phyloP scores from a whole-genome alignment of 192 early-diverging fungal species.

The Backusella macrospora region DNA sequence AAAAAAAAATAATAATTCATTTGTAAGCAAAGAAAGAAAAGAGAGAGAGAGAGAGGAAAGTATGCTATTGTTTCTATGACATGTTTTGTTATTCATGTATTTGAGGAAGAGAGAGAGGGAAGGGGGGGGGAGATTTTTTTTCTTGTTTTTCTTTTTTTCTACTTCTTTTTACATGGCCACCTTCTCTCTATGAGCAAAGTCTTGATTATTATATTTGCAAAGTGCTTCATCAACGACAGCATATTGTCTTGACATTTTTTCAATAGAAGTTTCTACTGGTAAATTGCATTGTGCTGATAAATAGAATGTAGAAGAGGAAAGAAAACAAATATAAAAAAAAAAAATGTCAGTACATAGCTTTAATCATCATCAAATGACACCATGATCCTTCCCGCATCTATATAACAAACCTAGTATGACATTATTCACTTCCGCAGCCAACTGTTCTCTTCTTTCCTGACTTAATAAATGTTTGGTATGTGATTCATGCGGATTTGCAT shows the following conservation, averaged over 20 bases:
- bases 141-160: background rate
- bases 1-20: background rate
- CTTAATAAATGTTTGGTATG: conserved; percentile 6
- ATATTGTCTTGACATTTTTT: conserved; percentile 8
- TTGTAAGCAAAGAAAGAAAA: background rate
- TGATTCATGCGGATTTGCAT: conserved; percentile 13
- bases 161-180: conserved; percentile 8
- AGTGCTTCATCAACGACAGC: conserved; percentile 1
- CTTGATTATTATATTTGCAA: background rate
- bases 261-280: conserved; percentile 14
- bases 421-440: conserved; percentile 22
- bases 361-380: too few relatives aligned
- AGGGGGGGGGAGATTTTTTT: background rate
- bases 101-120: too few relatives aligned
- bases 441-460: conserved; percentile 14
- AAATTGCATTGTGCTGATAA: conserved; percentile 12
- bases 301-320: too few relatives aligned
- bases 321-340: background rate
- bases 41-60: background rate
- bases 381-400: too few relatives aligned
- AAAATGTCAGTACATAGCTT: background rate
- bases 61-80: background rate
- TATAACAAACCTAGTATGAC: conserved; percentile 10
- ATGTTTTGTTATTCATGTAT: too few relatives aligned
- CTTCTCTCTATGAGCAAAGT: conserved; percentile 11